These are phyloP conservation scores for Dicorynia guianensis DNA, from an alignment of 306 rosid species.

Conservation along the genomic window DNA sequence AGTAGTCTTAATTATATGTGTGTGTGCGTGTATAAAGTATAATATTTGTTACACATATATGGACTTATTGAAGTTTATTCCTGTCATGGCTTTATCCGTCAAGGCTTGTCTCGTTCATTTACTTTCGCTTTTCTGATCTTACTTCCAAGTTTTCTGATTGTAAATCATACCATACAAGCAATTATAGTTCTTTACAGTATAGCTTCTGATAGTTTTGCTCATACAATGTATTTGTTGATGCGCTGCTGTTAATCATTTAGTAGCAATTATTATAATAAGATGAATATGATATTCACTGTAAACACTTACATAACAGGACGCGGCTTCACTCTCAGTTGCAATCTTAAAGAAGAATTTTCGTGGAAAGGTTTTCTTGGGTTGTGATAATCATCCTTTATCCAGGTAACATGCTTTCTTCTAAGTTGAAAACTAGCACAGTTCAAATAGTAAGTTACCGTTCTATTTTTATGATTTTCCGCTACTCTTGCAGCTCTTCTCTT, in stretches of 20 bases:
- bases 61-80: neutral
- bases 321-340: slow-evolving; percentile 80
- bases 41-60: slow-evolving; percentile 6
- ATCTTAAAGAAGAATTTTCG: slow-evolving; percentile 76
- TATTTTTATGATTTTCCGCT: neutral
- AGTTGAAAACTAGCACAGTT: neutral
- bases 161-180: neutral
- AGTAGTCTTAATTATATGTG: slow-evolving; percentile 13
- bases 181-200: slow-evolving; percentile 1
- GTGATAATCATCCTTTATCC: slow-evolving; percentile 94
- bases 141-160: slow-evolving; percentile 4
- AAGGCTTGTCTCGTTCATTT: slow-evolving; percentile 3
- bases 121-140: slow-evolving; percentile 13
- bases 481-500: slow-evolving; percentile 3
- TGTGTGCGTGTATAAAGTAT: neutral
- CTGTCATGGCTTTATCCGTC: slow-evolving; percentile 12
- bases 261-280: slow-evolving; percentile 20
- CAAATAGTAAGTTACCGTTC: neutral
- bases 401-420: slow-evolving; percentile 56
- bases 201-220: neutral
- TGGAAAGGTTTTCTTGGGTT: slow-evolving; percentile 78
- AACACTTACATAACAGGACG: slow-evolving; percentile 67
- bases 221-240: slow-evolving; percentile 12
- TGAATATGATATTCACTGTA: slow-evolving; percentile 9
- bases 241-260: slow-evolving; percentile 5